A percentile compares a stretch with the other conserved stretches of the same genome.
phyloP scores from a whole-genome alignment of 306 rosid genomes.

The Quercus aquifolioides region DNA sequence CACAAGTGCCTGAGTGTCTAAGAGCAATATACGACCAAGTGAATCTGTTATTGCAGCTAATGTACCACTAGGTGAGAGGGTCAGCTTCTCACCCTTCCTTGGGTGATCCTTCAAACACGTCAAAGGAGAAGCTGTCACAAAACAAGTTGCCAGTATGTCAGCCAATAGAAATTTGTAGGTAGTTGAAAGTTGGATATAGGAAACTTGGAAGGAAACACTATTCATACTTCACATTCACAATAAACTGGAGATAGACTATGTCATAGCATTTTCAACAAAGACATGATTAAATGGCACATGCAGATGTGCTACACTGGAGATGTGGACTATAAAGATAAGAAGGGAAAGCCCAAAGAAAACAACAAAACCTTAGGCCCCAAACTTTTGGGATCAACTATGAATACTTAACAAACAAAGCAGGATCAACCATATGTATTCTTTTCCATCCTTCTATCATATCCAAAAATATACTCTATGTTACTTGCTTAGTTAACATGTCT shows the following conservation, averaged over 20 bases:
- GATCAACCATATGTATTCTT: no score
- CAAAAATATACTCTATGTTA: no score
- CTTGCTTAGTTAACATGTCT: no score
- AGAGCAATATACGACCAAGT: conserved; percentile 92
- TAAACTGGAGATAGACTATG: not conserved
- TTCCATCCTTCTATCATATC: no score
- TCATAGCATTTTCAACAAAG: not conserved
- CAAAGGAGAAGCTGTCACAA: conserved; percentile 76
- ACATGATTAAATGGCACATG: not conserved
- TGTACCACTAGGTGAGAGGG: conserved; percentile 95
- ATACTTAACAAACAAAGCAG: no score
- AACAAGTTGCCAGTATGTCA: conserved; percentile 27
- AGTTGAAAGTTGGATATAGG: not conserved
- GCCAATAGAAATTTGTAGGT: conserved; percentile 16
- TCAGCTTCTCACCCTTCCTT: conserved; percentile 97
- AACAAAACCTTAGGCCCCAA: no score
- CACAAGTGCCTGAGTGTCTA: conserved; percentile 96
- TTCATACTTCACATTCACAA: not conserved
- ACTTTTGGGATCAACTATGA: no score
- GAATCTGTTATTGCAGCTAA: conserved; percentile 97
- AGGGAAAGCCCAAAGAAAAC: not conserved
- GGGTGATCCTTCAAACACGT: conserved; percentile 92
- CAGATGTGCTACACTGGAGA: not conserved
- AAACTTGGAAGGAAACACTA: not conserved
- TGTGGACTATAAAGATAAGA: not conserved